These are phyloP conservation scores for Bathelium albidoporum DNA, from an alignment of 495 filamentous ascomycete genomes.

Conservation along the genomic window DNA sequence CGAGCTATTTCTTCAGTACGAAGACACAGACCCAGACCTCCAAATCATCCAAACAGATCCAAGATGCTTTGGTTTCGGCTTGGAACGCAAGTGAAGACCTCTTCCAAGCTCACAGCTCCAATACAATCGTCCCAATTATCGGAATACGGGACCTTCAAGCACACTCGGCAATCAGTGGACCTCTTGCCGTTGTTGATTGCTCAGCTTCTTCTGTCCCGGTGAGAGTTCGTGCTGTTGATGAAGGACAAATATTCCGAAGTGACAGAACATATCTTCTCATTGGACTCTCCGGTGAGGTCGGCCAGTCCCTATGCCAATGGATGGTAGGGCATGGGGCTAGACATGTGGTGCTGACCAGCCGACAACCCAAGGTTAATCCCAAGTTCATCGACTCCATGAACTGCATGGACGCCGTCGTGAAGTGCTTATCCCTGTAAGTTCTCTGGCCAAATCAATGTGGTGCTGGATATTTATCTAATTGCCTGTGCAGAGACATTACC, in stretches of 20 bases:
- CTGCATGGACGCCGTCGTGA: neutral
- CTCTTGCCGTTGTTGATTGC: slow-evolving; percentile 38
- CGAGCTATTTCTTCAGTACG: neutral
- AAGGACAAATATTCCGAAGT: neutral
- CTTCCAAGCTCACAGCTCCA: slow-evolving; percentile 47
- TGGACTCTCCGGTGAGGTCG: slow-evolving; percentile 39
- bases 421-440: neutral
- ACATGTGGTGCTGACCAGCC: neutral
- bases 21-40: neutral
- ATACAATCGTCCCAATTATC: slow-evolving; percentile 16
- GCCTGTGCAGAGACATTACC: neutral
- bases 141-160: neutral
- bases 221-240: neutral
- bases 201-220: slow-evolving; percentile 9
- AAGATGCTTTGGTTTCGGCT: slow-evolving; percentile 16
- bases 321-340: slow-evolving; percentile 1
- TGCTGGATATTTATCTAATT: too few species aligned
- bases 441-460: too few species aligned
- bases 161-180: slow-evolving; percentile 39
- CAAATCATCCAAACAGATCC: neutral
- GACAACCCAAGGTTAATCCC: neutral
- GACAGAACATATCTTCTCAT: slow-evolving; percentile 36
- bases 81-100: slow-evolving; percentile 39
- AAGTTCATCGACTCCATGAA: neutral
- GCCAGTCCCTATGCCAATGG: slow-evolving; percentile 9